Percentiles rank a stretch among this genome's conserved stretches.
Evolutionary conservation across 192 early-diverging fungal genomes (phyloP).

Genomic region (Podila epigama): DNA sequence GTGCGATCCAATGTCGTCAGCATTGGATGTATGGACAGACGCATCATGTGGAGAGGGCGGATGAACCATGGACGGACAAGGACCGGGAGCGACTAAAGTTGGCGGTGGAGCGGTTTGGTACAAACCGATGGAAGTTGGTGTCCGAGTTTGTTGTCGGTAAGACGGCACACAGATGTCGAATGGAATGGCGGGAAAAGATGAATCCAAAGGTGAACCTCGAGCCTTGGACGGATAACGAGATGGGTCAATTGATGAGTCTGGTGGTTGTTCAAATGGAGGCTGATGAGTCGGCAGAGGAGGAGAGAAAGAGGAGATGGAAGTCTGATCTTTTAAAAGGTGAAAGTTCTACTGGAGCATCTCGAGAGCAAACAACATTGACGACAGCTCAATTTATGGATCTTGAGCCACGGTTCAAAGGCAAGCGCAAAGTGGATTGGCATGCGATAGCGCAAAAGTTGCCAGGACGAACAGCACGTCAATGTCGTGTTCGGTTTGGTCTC

Average conservation of each 20-base stretch:
- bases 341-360: not conserved
- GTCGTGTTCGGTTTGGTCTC: constrained; percentile 10
- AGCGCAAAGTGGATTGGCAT: constrained; percentile 15
- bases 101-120: constrained; percentile 26
- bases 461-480: constrained; percentile 27
- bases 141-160: constrained; percentile 45
- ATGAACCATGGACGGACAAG: constrained; percentile 33
- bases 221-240: constrained; percentile 19
- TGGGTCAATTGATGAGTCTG: constrained; percentile 21
- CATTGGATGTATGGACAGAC: constrained; percentile 34
- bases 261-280: constrained; percentile 10
- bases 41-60: constrained; percentile 18
- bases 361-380: not conserved
- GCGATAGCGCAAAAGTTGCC: constrained; percentile 24
- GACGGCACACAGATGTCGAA: constrained; percentile 24
- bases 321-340: not conserved
- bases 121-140: constrained; percentile 14
- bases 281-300: constrained; percentile 3
- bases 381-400: not conserved
- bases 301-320: constrained; percentile 3
- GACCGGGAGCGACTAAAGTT: constrained; percentile 21
- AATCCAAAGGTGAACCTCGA: constrained; percentile 7
- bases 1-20: constrained; percentile 26
- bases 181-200: constrained; percentile 21
- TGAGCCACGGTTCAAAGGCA: constrained; percentile 16